These are phyloP conservation scores for Emericellopsis terricola DNA, from an alignment of 495 filamentous ascomycete genomes.

Conservation along the genomic window DNA sequence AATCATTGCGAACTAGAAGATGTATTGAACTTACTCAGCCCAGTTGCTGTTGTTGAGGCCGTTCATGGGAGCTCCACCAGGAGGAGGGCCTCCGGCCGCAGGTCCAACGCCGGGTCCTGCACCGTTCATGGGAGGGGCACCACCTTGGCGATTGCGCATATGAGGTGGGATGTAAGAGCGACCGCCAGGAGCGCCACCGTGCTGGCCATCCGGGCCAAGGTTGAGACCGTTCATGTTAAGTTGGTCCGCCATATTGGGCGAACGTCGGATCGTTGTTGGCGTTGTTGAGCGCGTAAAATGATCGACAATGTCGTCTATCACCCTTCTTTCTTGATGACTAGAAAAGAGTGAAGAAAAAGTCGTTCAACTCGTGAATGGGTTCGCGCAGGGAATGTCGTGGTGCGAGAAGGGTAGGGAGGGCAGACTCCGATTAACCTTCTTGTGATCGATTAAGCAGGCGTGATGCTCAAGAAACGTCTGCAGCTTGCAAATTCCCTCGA, in stretches of 20 bases:
- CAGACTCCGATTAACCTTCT: slow-evolving; percentile 3
- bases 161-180: slow-evolving; percentile 95
- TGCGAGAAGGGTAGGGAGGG: slow-evolving; percentile 8
- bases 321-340: background rate
- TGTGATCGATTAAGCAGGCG: slow-evolving; percentile 9
- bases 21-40: slow-evolving; percentile 35
- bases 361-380: background rate
- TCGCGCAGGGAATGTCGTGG: too few species aligned
- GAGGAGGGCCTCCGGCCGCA: slow-evolving; percentile 12
- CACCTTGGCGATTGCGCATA: slow-evolving; percentile 39
- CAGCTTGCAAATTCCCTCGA: slow-evolving; percentile 22
- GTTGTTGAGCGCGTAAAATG: too few species aligned
- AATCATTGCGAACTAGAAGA: background rate
- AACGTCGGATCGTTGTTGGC: too few species aligned
- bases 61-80: slow-evolving; percentile 13
- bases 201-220: slow-evolving; percentile 51
- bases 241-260: slow-evolving; percentile 90
- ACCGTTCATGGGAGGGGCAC: slow-evolving; percentile 16
- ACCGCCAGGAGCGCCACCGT: slow-evolving; percentile 26
- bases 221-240: slow-evolving; percentile 78
- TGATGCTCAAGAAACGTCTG: slow-evolving; percentile 16
- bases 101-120: slow-evolving; percentile 11
- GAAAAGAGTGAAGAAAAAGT: slow-evolving; percentile 2
- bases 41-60: slow-evolving; percentile 44
- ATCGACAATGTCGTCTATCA: background rate